Conservation (phyloP, 2,329 filamentous ascomycete species). For the Beauveria bassiana region DNA sequence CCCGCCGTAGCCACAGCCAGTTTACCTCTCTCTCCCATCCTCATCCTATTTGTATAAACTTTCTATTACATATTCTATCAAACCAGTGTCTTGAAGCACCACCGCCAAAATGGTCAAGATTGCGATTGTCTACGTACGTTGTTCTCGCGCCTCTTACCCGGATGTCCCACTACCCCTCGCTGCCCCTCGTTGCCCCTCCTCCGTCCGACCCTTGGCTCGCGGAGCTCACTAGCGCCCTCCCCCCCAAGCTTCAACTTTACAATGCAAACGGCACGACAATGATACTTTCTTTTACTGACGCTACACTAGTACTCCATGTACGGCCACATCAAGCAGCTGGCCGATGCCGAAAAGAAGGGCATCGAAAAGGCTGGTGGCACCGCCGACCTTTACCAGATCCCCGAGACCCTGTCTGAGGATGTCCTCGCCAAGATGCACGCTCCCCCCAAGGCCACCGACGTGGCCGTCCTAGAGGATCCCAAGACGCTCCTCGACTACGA, state of each 20-base stretch:
- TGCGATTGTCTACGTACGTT: constrained; percentile 78
- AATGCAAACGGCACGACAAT: background rate
- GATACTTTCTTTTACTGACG: background rate
- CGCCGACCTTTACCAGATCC: constrained; percentile 77
- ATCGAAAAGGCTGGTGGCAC: constrained; percentile 79
- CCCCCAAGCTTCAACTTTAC: background rate
- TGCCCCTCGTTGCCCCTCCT: background rate
- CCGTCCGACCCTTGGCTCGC: background rate
- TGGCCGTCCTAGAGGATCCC: constrained; percentile 55
- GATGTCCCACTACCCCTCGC: background rate
- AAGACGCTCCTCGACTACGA: constrained; percentile 66
- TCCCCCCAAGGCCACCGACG: constrained; percentile 60
- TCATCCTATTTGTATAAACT: background rate
- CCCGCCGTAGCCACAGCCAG: background rate
- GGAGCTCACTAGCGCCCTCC: background rate
- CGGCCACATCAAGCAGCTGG: constrained; percentile 78
- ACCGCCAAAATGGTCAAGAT: constrained; percentile 70
- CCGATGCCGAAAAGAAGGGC: constrained; percentile 84
- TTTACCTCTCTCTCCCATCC: background rate
- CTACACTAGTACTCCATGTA: constrained; percentile 78
- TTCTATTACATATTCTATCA: constrained; percentile 17
- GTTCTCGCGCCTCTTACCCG: background rate
- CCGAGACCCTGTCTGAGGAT: constrained; percentile 79
- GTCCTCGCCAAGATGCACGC: constrained; percentile 89
- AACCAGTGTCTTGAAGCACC: constrained; percentile 18